Percentiles rank a stretch among this genome's conserved stretches.
These are phyloP conservation scores for Candida pseudofarinosa DNA, from an alignment of 805 yeast species.

Conservation along the genomic window DNA sequence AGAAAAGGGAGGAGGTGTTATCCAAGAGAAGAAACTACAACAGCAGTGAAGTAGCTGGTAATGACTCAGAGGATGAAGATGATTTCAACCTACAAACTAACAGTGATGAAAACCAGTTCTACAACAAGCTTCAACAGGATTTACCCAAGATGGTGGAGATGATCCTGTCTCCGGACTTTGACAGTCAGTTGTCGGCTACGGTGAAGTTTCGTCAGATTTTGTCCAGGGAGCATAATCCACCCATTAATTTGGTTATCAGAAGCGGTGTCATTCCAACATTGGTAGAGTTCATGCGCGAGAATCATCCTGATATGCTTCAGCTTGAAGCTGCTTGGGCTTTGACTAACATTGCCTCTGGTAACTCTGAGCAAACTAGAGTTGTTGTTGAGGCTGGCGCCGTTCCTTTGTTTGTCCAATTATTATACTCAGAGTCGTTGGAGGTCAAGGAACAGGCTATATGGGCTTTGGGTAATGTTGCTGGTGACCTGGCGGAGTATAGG, in stretches of 20 bases:
- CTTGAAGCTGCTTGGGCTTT: conserved; percentile 99
- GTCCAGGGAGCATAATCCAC: conserved; percentile 93
- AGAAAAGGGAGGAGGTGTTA: conserved; percentile 90
- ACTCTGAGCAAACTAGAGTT: conserved; percentile 80
- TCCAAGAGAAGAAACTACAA: conserved; percentile 86
- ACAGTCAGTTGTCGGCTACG: conserved; percentile 82
- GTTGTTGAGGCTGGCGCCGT: conserved; percentile 95
- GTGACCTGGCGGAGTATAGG: conserved; percentile 88
- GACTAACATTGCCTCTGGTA: conserved; percentile 95
- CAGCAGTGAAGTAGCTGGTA: conserved; percentile 31
- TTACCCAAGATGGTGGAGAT: conserved; percentile 83
- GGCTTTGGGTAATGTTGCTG: conserved; percentile 99
- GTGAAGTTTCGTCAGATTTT: conserved; percentile 89
- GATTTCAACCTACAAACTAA: conserved; percentile 41
- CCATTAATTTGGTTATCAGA: conserved; percentile 88
- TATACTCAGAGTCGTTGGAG: conserved; percentile 77
- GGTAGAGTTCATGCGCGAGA: conserved; percentile 72
- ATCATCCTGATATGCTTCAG: conserved; percentile 82
- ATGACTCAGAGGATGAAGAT: conserved; percentile 43
- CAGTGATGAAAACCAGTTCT: conserved; percentile 41
- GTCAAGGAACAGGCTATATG: conserved; percentile 98
- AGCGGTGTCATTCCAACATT: conserved; percentile 91
- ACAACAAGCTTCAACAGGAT: conserved; percentile 47
- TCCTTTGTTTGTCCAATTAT: conserved; percentile 79
- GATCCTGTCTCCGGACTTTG: conserved; percentile 70